Percentiles rank a stretch among this genome's conserved stretches.
Conservation (phyloP, 2,329 filamentous ascomycete genomes). For the Furcasterigmium sp. region DNA sequence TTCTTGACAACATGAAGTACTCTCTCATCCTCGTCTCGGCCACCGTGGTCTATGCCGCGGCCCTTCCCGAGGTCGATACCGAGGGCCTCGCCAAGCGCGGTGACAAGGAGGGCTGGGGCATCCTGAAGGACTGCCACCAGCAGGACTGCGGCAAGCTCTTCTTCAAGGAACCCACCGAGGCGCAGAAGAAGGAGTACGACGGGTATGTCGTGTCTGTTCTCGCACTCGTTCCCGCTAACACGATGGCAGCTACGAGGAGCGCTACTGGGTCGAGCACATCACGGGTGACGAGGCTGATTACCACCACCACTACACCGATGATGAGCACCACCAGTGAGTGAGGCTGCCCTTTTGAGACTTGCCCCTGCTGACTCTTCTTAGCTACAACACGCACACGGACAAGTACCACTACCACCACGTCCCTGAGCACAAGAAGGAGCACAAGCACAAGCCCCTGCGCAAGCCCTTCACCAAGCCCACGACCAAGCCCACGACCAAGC, state of each 20-base stretch:
- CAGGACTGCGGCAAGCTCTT: neutral
- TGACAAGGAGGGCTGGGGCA: neutral
- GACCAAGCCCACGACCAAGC: too few species aligned
- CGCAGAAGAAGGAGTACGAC: neutral
- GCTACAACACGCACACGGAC: neutral
- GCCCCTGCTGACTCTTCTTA: neutral
- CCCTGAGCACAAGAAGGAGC: neutral
- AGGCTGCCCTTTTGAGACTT: neutral
- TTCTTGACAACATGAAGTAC: neutral
- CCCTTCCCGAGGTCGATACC: neutral
- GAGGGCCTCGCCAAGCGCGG: neutral
- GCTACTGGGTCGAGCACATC: conserved; percentile 3
- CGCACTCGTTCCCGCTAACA: neutral
- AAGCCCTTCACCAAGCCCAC: neutral
- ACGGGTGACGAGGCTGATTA: neutral
- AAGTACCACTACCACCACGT: neutral
- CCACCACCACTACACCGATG: neutral
- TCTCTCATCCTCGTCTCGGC: neutral
- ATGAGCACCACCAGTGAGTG: neutral
- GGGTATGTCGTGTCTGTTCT: neutral
- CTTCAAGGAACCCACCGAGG: neutral
- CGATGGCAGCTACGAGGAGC: neutral
- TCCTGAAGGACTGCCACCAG: neutral
- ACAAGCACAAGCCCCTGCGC: neutral
- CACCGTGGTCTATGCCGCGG: neutral